Evolutionary conservation across 768 basidiomycete genomes (phyloP).

Genomic region (Mycena galopus): DNA sequence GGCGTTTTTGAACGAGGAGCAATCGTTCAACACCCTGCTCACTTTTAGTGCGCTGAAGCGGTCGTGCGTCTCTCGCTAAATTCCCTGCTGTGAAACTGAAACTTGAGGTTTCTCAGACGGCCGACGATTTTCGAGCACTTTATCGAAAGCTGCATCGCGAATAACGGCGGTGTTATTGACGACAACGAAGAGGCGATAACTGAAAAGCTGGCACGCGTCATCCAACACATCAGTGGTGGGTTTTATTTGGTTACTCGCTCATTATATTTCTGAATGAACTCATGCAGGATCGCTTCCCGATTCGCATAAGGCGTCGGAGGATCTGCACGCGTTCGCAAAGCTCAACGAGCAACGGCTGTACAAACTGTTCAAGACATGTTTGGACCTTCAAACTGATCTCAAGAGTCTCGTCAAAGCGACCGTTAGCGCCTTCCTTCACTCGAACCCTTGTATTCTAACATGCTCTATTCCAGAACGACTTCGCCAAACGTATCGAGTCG

Average conservation of each 20-base stretch:
- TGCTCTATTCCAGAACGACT: conserved; percentile 71
- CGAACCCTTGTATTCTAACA: not conserved
- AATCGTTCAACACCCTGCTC: conserved; percentile 68
- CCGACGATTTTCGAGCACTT: conserved; percentile 79
- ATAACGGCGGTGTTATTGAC: conserved; percentile 95
- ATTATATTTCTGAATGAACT: not conserved
- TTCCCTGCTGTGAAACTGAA: conserved; percentile 8
- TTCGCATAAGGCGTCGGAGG: conserved; percentile 79
- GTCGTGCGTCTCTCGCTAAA: conserved; percentile 58
- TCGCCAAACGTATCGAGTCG: conserved; percentile 81
- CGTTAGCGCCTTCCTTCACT: conserved; percentile 55
- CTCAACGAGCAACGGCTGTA: conserved; percentile 89
- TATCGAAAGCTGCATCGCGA: conserved; percentile 78
- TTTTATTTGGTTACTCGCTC: conserved; percentile 22
- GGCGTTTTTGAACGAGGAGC: conserved; percentile 70
- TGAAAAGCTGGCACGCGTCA: conserved; percentile 65
- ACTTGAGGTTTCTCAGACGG: conserved; percentile 57
- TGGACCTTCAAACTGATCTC: conserved; percentile 88
- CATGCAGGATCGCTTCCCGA: conserved; percentile 69
- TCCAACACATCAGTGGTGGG: conserved; percentile 74
- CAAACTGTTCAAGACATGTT: conserved; percentile 83
- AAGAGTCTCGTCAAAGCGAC: conserved; percentile 83
- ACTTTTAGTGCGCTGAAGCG: conserved; percentile 73
- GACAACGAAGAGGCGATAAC: conserved; percentile 77
- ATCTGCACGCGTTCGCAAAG: conserved; percentile 86